Base-by-base conservation (phyloP, 1,284 basidiomycete genomes). In the Rhodotorula mucilaginosa region DNA sequence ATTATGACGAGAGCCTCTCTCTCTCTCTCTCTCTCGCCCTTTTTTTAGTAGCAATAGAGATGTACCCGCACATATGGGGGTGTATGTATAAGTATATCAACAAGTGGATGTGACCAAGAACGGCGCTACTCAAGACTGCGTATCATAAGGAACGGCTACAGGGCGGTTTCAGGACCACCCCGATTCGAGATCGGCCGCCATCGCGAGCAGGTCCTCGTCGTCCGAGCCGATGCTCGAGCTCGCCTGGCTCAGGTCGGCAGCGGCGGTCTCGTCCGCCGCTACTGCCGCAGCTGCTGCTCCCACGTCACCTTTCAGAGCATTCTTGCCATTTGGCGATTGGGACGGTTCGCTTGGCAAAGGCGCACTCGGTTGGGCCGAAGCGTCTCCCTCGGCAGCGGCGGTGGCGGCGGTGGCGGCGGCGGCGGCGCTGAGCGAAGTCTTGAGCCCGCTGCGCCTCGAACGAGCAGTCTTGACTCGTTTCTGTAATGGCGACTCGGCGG, bases 401-500 rank as follows among this genome's bases (percentile, higher is more conserved):
- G 34, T 7, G 34, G 34, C 6, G 34, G 34, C 6, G 34, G 34
- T 8, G 16, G 26, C 54, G 16, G 26, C 54, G 16, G 26, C 68
- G 0, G 66, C 65, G 0, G 70, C 70, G 44, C 67, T 67, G n/a
- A 74, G 58, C 16, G 70, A 72, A 10, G 65, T 67, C 58, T 76
- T 76, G 51, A 76, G 68, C 3, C 68, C 66, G 26, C 63, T 68
- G n/a, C 56, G 65, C 15, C 74, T 58, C 1, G 62, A 62, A 6
- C 70, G 66, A 1, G 73, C 69, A 15, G 70, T 70, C 63, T 72
- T 74, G 56, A 74, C 71, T 5, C 75, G 63, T 39, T 76, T 76
- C 58, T 76, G 75, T 19, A 76, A 60, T 13, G 75, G 75, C 31
- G 67, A 69, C 31, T 74, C 72, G 13, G 63, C 68, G 5, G 54